Base-by-base conservation (phyloP, 2,329 filamentous ascomycete species). In the Ilyonectria robusta region DNA sequence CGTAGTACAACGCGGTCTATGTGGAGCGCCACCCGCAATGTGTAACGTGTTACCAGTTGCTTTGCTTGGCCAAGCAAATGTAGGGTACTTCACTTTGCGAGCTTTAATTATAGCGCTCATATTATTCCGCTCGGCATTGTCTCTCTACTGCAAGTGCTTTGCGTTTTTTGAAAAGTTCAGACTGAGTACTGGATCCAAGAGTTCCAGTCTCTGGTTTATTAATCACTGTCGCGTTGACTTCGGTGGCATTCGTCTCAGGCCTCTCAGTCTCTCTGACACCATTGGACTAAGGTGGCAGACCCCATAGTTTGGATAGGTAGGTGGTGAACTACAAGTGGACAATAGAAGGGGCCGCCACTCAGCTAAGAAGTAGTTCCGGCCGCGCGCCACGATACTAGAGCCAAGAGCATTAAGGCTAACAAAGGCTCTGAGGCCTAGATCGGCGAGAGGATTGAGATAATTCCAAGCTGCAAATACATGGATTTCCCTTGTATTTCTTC, bases 161-260 rank as follows among this genome's bases (percentile, higher is more conserved):
- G 48, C 65, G 40, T 37, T 59, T 2, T 46, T 26, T 26, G 44
- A 72, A 74, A 23, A 72, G 72, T 17, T 71, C 59, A 8, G 68
- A 65, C 19, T 67, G 59, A 56, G n/a, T 15, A 58, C 42, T 29
- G 13, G 23, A 15, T 50, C 26, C 53, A 47, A 31, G 55, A 1
- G 33, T 17, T 56, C 44, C 31, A 9, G 46, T 11, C 23, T 55
- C 50, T 55, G 56, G 15, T 59, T 67, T 35, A 47, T 46, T 47
- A 29, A 54, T 31, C n/a, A 46, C 33, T 29, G 61, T 21, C 31
- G 31, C 35, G 23, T 50, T 46, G 31, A 47, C 47, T 50, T 46
- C 8, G 42, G n/a, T 46, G n/a, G 6, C 48, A 42, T 50, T n/a
- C 35, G 19, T 53, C 51, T 59, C 47, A 31, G 17, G 17, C 11